Conservation (phyloP, 2,329 filamentous ascomycete genomes). For the Dissoconium aciculare region DNA sequence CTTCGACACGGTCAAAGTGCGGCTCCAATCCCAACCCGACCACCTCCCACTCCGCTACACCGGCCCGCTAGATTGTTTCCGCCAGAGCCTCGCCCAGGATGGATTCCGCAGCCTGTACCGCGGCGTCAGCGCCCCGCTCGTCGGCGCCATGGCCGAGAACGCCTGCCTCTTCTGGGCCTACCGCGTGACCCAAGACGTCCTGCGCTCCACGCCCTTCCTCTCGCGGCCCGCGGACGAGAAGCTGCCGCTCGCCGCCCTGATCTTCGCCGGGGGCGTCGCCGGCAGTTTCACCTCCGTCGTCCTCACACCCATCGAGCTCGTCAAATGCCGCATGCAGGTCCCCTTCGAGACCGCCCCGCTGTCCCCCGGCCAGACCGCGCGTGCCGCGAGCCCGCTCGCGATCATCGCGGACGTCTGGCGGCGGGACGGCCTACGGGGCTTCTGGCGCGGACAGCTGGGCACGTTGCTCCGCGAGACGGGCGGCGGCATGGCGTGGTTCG, state of each 20-base stretch:
- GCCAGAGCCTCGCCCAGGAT: conserved; percentile 64
- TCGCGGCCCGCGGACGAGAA: conserved; percentile 22
- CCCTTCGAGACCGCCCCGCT: conserved; percentile 29
- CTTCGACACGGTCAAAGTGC: conserved; percentile 96
- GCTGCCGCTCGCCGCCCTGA: conserved; percentile 59
- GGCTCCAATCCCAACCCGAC: conserved; percentile 88
- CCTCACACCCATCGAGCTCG: conserved; percentile 86
- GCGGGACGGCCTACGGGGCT: conserved; percentile 67
- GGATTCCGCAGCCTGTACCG: conserved; percentile 75
- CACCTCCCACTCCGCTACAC: conserved; percentile 65
- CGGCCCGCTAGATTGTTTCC: conserved; percentile 86
- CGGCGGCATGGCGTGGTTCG: conserved; percentile 90
- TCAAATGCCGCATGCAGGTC: conserved; percentile 97
- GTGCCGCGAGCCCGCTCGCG: conserved; percentile 39
- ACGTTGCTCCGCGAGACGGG: conserved; percentile 90
- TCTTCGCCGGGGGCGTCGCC: conserved; percentile 68
- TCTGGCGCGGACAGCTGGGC: conserved; percentile 90
- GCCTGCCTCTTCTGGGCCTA: conserved; percentile 91
- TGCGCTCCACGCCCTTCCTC: conserved; percentile 50
- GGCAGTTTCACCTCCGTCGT: conserved; percentile 82
- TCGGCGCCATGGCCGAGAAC: conserved; percentile 83
- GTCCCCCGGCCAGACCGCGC: conserved; percentile 7
- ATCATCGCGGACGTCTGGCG: conserved; percentile 69
- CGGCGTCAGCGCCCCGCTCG: conserved; percentile 78
- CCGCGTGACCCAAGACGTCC: conserved; percentile 42